Evolutionary conservation across 805 yeast species (phyloP).

Genomic region (Barnettozyma sucrosica): DNA sequence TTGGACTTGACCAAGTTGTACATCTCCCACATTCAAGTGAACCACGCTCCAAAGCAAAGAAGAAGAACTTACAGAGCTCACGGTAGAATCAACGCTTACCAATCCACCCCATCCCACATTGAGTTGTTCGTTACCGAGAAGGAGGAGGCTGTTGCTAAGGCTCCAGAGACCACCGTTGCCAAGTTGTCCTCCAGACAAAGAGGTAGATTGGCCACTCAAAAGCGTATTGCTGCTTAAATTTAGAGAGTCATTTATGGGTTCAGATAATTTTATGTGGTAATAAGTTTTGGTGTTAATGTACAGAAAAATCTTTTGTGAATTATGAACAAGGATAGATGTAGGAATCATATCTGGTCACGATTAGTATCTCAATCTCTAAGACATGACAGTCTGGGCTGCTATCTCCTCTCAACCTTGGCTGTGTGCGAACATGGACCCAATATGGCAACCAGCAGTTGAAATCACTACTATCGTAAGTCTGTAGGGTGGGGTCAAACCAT

Average conservation of each 20-base stretch:
- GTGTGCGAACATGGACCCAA: too few species aligned
- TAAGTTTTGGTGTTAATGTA: constrained; percentile 13
- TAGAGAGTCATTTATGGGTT: constrained; percentile 4
- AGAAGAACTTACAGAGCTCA: constrained; percentile 99
- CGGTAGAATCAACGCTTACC: constrained; percentile 99
- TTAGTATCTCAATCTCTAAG: not conserved
- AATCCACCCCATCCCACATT: constrained; percentile 98
- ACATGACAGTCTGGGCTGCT: not conserved
- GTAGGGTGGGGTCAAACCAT: too few species aligned
- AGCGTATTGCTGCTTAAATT: constrained; percentile 68
- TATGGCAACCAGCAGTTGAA: too few species aligned
- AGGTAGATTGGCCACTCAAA: constrained; percentile 85
- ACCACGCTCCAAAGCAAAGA: constrained; percentile 99
- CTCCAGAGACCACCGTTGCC: constrained; percentile 61
- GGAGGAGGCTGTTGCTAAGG: constrained; percentile 90
- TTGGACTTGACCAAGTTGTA: constrained; percentile 91
- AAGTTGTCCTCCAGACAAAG: constrained; percentile 87
- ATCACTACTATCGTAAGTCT: too few species aligned
- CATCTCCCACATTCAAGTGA: constrained; percentile 98
- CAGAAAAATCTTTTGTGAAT: constrained; percentile 4
- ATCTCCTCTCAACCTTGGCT: too few species aligned
- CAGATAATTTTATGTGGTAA: constrained; percentile 9
- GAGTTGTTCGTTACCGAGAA: constrained; percentile 95
- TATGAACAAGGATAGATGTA: not conserved
- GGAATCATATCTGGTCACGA: not conserved